phyloP scores from a whole-genome alignment of 352 stramenopile genomes.

The Halophytophthora polymorphica region DNA sequence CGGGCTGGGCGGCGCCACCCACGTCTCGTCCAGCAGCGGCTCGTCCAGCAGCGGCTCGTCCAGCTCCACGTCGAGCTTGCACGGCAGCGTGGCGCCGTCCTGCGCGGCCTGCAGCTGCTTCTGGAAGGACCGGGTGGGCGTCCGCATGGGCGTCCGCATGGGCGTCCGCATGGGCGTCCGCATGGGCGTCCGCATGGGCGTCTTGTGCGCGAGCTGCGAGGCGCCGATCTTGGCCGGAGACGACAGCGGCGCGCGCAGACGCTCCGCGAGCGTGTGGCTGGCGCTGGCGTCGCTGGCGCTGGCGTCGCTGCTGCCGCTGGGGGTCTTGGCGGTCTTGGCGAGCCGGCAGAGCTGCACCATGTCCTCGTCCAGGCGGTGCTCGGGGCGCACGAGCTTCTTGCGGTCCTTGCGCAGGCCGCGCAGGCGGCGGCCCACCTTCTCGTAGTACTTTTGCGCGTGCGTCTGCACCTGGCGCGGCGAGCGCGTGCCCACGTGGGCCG shows the following conservation, averaged over 20 bases:
- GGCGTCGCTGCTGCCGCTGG: conserved; percentile 4
- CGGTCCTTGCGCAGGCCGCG: conserved; percentile 41
- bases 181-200: too few relatives aligned
- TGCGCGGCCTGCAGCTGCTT: conserved; percentile 13
- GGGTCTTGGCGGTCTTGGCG: conserved; percentile 23
- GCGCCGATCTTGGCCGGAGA: conserved; percentile 20
- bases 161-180: too few relatives aligned
- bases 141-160: background rate
- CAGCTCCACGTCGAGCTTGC: conserved; percentile 5
- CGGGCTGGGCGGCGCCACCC: conserved; percentile 6
- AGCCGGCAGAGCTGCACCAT: conserved; percentile 38
- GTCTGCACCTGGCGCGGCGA: conserved; percentile 57
- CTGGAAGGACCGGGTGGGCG: conserved; percentile 15
- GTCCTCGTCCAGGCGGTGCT: conserved; percentile 36
- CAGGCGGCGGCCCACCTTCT: conserved; percentile 41
- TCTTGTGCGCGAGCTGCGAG: conserved; percentile 10
- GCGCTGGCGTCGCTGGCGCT: conserved; percentile 1
- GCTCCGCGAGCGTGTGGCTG: conserved; percentile 15
- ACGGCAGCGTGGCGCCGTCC: background rate
- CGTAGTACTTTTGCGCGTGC: conserved; percentile 59
- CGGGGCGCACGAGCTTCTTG: conserved; percentile 35
- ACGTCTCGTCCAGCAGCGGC: background rate
- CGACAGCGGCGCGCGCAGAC: conserved; percentile 23
- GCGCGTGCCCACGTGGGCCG: conserved; percentile 41
- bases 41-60: background rate